Percentiles rank a stretch among this genome's conserved stretches.
These are phyloP conservation scores for Neofusicoccum sp. DNA, from an alignment of 2,329 filamentous ascomycete genomes.

Conservation along the genomic window DNA sequence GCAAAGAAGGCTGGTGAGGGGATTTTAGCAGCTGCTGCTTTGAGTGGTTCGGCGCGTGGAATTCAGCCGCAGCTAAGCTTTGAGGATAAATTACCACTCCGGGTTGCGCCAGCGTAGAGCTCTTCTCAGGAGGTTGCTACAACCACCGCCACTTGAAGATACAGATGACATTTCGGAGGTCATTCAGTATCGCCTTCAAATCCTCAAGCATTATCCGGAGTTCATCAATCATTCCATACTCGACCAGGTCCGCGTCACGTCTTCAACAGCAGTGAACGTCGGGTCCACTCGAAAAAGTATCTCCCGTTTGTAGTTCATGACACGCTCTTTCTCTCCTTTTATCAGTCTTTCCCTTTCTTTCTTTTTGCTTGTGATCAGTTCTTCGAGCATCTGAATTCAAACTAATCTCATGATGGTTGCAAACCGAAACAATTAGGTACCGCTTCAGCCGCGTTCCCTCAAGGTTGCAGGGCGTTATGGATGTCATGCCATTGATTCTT, in stretches of 20 bases:
- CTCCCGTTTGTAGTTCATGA: too few species aligned
- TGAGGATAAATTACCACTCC: neutral
- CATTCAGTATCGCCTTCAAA: neutral
- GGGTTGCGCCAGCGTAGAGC: neutral
- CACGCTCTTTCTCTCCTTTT: too few species aligned
- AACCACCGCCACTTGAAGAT: constrained; percentile 1
- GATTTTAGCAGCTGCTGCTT: neutral
- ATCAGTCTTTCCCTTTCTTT: too few species aligned
- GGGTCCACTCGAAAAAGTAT: too few species aligned
- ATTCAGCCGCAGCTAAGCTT: neutral
- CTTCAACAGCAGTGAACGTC: too few species aligned
- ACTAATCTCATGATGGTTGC: too few species aligned
- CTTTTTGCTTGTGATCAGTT: too few species aligned
- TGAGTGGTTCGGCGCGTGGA: neutral
- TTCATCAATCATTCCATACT: constrained; percentile 21
- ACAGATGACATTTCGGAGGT: constrained; percentile 2
- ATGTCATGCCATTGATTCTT: too few species aligned
- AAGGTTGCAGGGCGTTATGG: too few species aligned
- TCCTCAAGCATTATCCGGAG: constrained; percentile 18
- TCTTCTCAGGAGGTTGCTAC: neutral
- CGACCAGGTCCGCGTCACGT: neutral
- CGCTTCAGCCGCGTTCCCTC: too few species aligned
- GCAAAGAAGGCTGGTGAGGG: neutral
- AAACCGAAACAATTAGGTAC: too few species aligned
- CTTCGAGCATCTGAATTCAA: too few species aligned